Percentiles rank a stretch among this genome's conserved stretches.
Conservation (phyloP, 441 rosid species). For the Adansonia rubrostipa region DNA sequence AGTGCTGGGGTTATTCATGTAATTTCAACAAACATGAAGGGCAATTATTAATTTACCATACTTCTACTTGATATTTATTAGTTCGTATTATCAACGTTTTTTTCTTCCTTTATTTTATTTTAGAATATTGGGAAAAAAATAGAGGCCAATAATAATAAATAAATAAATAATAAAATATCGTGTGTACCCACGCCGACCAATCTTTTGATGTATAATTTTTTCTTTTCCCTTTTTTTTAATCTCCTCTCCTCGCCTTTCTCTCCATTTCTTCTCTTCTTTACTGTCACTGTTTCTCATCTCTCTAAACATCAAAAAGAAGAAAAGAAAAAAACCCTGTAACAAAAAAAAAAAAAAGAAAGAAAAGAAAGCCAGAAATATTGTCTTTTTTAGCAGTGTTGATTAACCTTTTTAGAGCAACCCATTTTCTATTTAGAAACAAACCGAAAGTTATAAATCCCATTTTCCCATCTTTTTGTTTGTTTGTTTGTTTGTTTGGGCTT, state of each 20-base stretch:
- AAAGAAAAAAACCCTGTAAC: neutral
- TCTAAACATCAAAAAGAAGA: neutral
- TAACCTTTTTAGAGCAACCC: neutral
- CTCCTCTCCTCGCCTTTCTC: constrained; percentile 1
- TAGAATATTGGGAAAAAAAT: neutral
- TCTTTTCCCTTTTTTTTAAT: neutral
- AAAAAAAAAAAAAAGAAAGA: neutral
- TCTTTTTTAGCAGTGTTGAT: neutral
- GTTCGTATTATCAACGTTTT: neutral
- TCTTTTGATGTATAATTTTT: constrained; percentile 38
- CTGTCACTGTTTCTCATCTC: constrained; percentile 40
- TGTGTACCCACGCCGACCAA: constrained; percentile 54
- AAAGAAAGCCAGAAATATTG: neutral
- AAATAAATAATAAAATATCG: neutral
- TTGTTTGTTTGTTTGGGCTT: neutral
- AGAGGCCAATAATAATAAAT: no score
- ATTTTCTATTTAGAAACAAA: neutral
- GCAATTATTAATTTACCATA: neutral
- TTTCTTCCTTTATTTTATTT: neutral
- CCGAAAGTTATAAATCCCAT: neutral
- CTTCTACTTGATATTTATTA: neutral
- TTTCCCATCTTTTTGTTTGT: neutral
- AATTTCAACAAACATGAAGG: neutral
- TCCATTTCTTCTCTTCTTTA: constrained; percentile 29
- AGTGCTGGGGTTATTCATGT: neutral